Conservation (phyloP, 164 flowering plant genomes). For the Euptelea pleiosperma region DNA sequence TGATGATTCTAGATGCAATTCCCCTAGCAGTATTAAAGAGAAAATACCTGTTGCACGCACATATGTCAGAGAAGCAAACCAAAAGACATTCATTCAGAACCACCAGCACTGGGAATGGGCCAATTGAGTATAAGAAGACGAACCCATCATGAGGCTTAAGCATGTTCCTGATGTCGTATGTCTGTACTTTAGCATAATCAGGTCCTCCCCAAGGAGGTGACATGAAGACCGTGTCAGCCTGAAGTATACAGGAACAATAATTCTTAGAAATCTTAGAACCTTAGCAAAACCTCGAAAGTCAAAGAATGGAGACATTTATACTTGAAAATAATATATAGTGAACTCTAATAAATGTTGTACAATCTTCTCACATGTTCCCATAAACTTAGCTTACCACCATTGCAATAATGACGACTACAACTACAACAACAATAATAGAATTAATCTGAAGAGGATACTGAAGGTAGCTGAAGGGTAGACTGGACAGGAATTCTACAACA, state of each 20-base stretch:
- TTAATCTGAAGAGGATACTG: too few species aligned
- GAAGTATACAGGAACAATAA: conserved; percentile 22
- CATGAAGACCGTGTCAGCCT: conserved; percentile 80
- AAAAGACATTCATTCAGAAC: background rate
- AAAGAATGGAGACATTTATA: too few species aligned
- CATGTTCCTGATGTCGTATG: conserved; percentile 71
- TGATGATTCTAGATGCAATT: conserved; percentile 66
- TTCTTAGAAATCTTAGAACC: background rate
- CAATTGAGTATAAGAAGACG: conserved; percentile 7
- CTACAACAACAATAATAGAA: background rate
- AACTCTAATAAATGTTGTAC: too few species aligned
- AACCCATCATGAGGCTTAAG: conserved; percentile 84
- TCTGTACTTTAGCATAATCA: conserved; percentile 60
- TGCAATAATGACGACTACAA: background rate
- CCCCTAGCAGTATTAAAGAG: conserved; percentile 57
- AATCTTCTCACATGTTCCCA: too few species aligned
- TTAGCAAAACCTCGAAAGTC: background rate
- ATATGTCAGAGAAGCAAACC: conserved; percentile 10
- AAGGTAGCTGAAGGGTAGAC: too few species aligned
- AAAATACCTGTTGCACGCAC: conserved; percentile 34
- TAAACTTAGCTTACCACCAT: background rate
- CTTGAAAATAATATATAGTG: too few species aligned
- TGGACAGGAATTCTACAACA: too few species aligned
- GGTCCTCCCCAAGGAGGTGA: conserved; percentile 99
- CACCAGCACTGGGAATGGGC: background rate